Percentiles rank a stretch among this genome's conserved stretches.
phyloP scores from a whole-genome alignment of 768 basidiomycete species.

The Amyloporia xantha region DNA sequence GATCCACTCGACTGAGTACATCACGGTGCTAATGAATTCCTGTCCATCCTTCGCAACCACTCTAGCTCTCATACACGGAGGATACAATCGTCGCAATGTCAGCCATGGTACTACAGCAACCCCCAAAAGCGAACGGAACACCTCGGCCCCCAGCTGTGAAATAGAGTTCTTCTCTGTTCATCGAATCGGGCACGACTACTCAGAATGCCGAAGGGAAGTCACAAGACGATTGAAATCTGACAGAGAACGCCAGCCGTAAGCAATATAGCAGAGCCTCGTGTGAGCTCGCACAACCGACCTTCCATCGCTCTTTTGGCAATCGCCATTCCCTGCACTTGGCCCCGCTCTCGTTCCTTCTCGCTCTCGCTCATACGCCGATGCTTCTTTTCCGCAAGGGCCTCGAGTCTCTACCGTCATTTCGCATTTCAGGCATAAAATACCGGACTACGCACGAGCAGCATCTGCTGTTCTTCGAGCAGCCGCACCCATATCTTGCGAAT shows the following conservation, averaged over 20 bases:
- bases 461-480: slow-evolving; percentile 15
- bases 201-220: not conserved
- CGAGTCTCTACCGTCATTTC: not conserved
- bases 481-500: slow-evolving; percentile 21
- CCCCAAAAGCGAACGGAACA: not conserved
- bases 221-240: slow-evolving; percentile 2
- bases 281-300: slow-evolving; percentile 13
- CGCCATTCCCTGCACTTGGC: slow-evolving; percentile 22
- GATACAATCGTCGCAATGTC: too few species aligned
- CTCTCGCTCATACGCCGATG: slow-evolving; percentile 7
- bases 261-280: not conserved
- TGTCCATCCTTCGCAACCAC: too few species aligned
- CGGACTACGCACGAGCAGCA: slow-evolving; percentile 9
- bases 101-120: not conserved
- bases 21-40: too few species aligned
- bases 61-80: too few species aligned
- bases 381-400: slow-evolving; percentile 14
- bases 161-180: too few species aligned
- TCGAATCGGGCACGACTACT: not conserved
- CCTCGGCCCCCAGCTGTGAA: not conserved
- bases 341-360: slow-evolving; percentile 19
- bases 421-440: not conserved
- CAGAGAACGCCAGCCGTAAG: not conserved
- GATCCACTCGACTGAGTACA: too few species aligned
- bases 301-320: slow-evolving; percentile 21